These are phyloP conservation scores for Aureobasidium namibiae DNA, from an alignment of 2,329 filamentous ascomycete species.

Conservation along the genomic window DNA sequence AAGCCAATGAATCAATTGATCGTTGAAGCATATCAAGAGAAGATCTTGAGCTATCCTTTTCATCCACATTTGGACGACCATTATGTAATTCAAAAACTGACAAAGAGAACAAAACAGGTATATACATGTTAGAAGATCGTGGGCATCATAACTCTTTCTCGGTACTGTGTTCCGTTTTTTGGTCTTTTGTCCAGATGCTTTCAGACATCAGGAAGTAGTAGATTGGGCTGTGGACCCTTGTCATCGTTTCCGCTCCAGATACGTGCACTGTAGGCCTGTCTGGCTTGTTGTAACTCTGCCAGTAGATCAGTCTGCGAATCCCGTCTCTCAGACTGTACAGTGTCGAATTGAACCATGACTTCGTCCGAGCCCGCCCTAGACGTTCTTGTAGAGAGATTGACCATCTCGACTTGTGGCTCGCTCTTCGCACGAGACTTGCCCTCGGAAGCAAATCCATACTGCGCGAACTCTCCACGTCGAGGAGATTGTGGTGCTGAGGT, in stretches of 20 bases:
- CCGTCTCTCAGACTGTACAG: background rate
- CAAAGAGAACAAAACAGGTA: background rate
- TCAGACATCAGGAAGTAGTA: background rate
- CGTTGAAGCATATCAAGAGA: background rate
- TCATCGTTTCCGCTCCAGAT: background rate
- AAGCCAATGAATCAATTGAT: no score
- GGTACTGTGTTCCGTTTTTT: background rate
- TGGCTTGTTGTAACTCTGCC: background rate
- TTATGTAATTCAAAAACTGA: background rate
- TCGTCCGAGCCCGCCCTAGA: background rate
- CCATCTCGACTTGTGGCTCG: background rate
- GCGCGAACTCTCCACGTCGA: background rate
- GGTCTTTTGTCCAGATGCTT: no score
- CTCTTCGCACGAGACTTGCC: background rate
- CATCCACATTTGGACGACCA: background rate
- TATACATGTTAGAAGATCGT: background rate
- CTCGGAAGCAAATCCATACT: background rate
- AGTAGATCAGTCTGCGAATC: background rate
- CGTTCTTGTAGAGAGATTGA: background rate
- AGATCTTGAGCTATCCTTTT: background rate
- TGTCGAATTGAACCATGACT: background rate
- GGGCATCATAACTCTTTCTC: background rate
- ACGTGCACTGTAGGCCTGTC: slow-evolving; percentile 2
- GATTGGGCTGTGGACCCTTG: background rate
- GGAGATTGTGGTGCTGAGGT: background rate